Conservation (phyloP, 2,329 filamentous ascomycete species). For the Lomentospora prolificans region DNA sequence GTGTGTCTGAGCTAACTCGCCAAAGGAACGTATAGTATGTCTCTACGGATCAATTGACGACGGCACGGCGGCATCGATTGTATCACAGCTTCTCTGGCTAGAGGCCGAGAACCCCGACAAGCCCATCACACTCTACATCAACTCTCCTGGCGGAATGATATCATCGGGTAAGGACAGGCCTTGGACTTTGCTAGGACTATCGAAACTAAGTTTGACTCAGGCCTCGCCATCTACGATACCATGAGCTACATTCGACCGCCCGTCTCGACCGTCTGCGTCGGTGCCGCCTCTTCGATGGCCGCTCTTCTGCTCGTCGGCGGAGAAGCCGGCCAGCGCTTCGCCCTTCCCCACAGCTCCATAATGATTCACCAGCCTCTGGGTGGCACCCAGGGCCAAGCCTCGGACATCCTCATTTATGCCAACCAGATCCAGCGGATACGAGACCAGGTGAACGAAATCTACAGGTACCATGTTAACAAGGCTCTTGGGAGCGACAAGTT, state of each 20-base stretch:
- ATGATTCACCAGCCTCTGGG: constrained; percentile 97
- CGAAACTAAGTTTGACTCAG: too few relatives aligned
- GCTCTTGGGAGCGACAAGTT: constrained; percentile 63
- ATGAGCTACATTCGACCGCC: constrained; percentile 95
- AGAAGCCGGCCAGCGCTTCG: constrained; percentile 73
- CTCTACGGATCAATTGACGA: constrained; percentile 89
- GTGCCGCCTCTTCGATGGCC: constrained; percentile 92
- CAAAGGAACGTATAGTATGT: constrained; percentile 85
- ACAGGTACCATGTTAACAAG: constrained; percentile 74
- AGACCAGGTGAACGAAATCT: constrained; percentile 81
- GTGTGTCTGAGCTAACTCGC: not conserved
- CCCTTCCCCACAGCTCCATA: constrained; percentile 84
- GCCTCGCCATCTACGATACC: constrained; percentile 91
- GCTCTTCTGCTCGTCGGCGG: constrained; percentile 81
- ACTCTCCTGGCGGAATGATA: constrained; percentile 88
- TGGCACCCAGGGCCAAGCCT: constrained; percentile 53
- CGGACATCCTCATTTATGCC: constrained; percentile 91
- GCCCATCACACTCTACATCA: constrained; percentile 95
- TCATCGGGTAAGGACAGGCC: constrained; percentile 55
- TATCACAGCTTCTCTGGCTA: constrained; percentile 93
- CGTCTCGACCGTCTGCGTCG: constrained; percentile 89
- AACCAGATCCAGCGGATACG: constrained; percentile 89
- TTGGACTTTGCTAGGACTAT: too few relatives aligned
- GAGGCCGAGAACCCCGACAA: constrained; percentile 94
- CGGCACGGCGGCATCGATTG: constrained; percentile 81